These are phyloP conservation scores for Malassezia nana DNA, from an alignment of 1,284 basidiomycete genomes.

Conservation along the genomic window DNA sequence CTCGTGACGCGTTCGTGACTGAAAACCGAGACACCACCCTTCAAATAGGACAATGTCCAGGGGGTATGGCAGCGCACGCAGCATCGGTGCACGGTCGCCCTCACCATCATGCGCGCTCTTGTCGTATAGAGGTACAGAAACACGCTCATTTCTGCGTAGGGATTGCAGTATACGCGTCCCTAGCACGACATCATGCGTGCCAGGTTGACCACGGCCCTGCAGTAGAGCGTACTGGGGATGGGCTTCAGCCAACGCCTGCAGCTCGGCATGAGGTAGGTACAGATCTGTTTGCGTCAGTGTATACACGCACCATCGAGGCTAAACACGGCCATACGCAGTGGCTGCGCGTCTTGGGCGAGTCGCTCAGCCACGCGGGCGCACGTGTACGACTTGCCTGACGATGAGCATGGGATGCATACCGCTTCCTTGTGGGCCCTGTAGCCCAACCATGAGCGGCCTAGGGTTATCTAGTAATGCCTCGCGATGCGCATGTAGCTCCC, in stretches of 20 bases:
- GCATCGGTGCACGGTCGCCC: slow-evolving; percentile 63
- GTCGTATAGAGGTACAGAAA: slow-evolving; percentile 70
- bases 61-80: slow-evolving; percentile 56
- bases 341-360: slow-evolving; percentile 54
- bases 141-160: slow-evolving; percentile 47
- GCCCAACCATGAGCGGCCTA: slow-evolving; percentile 55
- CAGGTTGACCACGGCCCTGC: slow-evolving; percentile 70
- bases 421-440: slow-evolving; percentile 68
- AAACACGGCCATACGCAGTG: slow-evolving; percentile 58
- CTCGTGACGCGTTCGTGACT: slow-evolving; percentile 24
- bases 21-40: slow-evolving; percentile 54
- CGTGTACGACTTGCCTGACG: slow-evolving; percentile 19
- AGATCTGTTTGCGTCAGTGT: slow-evolving; percentile 55
- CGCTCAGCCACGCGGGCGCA: slow-evolving; percentile 44
- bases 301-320: slow-evolving; percentile 57
- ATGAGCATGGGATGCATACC: slow-evolving; percentile 21
- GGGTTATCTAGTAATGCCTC: too few relatives aligned
- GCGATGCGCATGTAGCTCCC: not conserved
- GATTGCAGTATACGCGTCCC: slow-evolving; percentile 55
- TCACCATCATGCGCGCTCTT: slow-evolving; percentile 69
- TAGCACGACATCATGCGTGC: slow-evolving; percentile 69
- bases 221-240: slow-evolving; percentile 60
- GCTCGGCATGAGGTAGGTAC: slow-evolving; percentile 61
- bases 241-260: slow-evolving; percentile 55
- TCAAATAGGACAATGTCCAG: slow-evolving; percentile 69